Evolutionary conservation across 768 basidiomycete species (phyloP), one percentile per base, ranked within the genome.

Genomic region (Rhizopogon rudus): DNA sequence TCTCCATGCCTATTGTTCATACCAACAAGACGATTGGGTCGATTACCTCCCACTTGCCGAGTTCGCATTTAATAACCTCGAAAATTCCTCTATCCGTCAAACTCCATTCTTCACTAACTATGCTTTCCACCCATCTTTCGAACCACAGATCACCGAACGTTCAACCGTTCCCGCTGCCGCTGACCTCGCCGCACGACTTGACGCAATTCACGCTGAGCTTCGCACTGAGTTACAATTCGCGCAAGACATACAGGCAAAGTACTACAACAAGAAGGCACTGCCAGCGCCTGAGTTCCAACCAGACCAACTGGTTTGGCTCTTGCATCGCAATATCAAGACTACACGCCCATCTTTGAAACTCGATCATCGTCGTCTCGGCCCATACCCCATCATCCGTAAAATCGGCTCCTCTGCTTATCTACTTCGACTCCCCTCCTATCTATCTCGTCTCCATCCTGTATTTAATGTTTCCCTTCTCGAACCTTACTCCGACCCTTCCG

Each of bases 1-100:
- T 53, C 65, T 81, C 8, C 67, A 66, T 10, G 57, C 65, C 31
- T 76, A 71, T 46, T 60, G 53, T 50, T 68, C 63, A 0, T 73
- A 73, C 40, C 69, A 75, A 25, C 78, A 78, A 54, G 72, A 77
- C 51, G 63, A 78, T 54, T 78, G 75, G 76, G 67, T 67, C 4
- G 68, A 74, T 17, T 69, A 66, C 39, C 64, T 79, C 0, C 67
- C 74, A 0, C 59, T 77, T 14, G 72, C 73, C 6, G 72, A 78
- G 58, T 78, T 79, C 56, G 58, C 65, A 0, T 74, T 69, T 63
- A 79, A 79, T 57, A 75, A 75, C 44, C 39, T 59, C 29, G 54
- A 56, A 3, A 71, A 72, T 50, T 33, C 65, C 2, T 69, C 74
- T 1, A 76, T 73, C 37, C 54, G 64, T 33, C 59, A 65, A 46